Base-by-base conservation (phyloP, 2,329 filamentous ascomycete species). In the Metarhizium humberi region DNA sequence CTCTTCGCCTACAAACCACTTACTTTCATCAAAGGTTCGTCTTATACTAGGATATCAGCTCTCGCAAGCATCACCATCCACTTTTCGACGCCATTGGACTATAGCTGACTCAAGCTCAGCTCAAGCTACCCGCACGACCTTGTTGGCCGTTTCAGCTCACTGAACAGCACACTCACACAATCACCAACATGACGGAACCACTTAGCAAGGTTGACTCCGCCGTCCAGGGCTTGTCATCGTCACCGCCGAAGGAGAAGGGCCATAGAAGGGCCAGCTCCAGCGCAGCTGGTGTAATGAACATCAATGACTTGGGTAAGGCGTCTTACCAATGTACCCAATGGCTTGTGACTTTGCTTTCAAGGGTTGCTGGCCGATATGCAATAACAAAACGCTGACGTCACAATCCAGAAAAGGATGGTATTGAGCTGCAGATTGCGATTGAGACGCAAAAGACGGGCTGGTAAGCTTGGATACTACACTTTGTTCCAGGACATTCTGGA, bases 171-270 rank as follows among this genome's bases (percentile, higher is more conserved):
- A 48, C 42, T 30, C 38, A 46, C 38, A 56, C 51, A 55, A 13
- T 40, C 30, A n/a, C 56, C 60, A 69, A 54, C 64, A 73, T 73
- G 70, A 65, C 69, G 59, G 71, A 73, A 71, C 81, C 86, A 66
- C 82, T 95, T 70, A 81, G 82, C 74, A 95, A 95, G 79, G 85
- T 96, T 77, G 92, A 96, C 75, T 96, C 92, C 58, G 90, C 90
- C 77, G 84, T 95, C 68, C 85, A 90, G 69, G 89, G 90, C 73
- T 73, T 92, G 65, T 81, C 83, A 62, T 80, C 81, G 65, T 85
- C 85, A 57, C 81, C 87, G 38, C 77, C 80, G 57, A 81, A 85
- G 69, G 85, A 90, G 70, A 82, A 81, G 68, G 74, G 74, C 61
- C 80, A 86, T 68, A 81, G 86, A 64, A 83, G 90, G 74, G 76